Evolutionary conservation across 306 rosid genomes (phyloP).

Genomic region (Cicer bijugum): DNA sequence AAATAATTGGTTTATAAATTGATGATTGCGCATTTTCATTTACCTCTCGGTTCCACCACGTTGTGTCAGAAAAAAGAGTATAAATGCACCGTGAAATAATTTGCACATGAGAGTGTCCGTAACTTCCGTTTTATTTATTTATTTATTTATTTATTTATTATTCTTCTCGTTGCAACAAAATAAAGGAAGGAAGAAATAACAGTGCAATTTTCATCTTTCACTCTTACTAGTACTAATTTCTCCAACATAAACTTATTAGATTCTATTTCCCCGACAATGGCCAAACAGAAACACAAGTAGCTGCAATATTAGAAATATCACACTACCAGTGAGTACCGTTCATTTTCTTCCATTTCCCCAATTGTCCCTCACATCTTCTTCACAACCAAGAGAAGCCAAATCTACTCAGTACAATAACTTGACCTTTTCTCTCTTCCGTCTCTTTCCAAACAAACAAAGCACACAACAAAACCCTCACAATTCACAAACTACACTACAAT

Average conservation of each 20-base stretch:
- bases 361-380: slow-evolving; percentile 1
- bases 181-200: background rate
- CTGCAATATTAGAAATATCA: background rate
- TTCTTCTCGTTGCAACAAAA: background rate
- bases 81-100: slow-evolving; percentile 29
- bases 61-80: slow-evolving; percentile 18
- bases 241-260: background rate
- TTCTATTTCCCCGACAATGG: slow-evolving; percentile 40
- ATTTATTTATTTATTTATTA: background rate
- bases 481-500: background rate
- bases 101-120: slow-evolving; percentile 26
- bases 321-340: background rate
- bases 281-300: background rate
- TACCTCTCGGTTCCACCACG: background rate
- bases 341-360: background rate
- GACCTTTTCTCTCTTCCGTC: slow-evolving; percentile 17
- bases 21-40: background rate
- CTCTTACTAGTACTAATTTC: background rate
- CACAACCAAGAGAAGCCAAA: slow-evolving; percentile 9
- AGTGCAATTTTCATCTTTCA: background rate
- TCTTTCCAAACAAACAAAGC: slow-evolving; percentile 3
- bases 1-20: background rate
- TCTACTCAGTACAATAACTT: background rate
- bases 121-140: background rate
- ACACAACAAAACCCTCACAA: slow-evolving; percentile 26